Evolutionary conservation across 805 yeast genomes (phyloP).

Genomic region (Ogataea nakhonphanomensis): DNA sequence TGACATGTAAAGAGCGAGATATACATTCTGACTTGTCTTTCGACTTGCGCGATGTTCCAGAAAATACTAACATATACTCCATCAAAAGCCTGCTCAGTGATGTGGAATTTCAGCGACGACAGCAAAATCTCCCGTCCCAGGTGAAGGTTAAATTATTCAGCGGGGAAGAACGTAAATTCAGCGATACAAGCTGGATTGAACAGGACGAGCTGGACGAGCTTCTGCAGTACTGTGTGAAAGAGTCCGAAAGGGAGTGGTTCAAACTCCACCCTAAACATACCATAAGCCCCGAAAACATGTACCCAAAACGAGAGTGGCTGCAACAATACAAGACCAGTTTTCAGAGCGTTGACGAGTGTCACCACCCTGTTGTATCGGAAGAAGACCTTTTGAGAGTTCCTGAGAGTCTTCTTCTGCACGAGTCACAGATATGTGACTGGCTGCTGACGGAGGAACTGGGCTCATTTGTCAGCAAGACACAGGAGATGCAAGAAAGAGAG

Average conservation of each 20-base stretch:
- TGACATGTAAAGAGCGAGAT: constrained; percentile 39
- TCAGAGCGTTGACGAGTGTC: constrained; percentile 22
- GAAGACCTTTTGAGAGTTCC: constrained; percentile 4
- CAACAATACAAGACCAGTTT: constrained; percentile 32
- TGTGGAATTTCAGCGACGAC: constrained; percentile 46
- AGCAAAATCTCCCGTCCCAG: constrained; percentile 35
- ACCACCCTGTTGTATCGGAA: constrained; percentile 9
- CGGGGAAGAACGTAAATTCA: constrained; percentile 23
- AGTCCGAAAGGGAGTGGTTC: constrained; percentile 25
- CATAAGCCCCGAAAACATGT: constrained; percentile 18
- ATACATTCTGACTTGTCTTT: constrained; percentile 42
- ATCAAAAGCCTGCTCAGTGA: constrained; percentile 62
- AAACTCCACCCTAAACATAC: constrained; percentile 9
- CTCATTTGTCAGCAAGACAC: background rate
- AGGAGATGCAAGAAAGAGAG: constrained; percentile 6
- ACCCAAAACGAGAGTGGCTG: constrained; percentile 23
- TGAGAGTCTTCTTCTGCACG: constrained; percentile 5
- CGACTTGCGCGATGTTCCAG: background rate
- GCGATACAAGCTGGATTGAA: constrained; percentile 39
- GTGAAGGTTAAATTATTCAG: constrained; percentile 27
- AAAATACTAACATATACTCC: constrained; percentile 35
- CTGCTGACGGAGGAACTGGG: constrained; percentile 8
- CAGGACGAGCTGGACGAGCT: constrained; percentile 35
- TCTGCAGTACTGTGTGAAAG: constrained; percentile 29
- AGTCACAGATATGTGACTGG: constrained; percentile 13